Evolutionary conservation across 2,329 filamentous ascomycete species (phyloP).

Genomic region (Tolypocladium ovalisporum): DNA sequence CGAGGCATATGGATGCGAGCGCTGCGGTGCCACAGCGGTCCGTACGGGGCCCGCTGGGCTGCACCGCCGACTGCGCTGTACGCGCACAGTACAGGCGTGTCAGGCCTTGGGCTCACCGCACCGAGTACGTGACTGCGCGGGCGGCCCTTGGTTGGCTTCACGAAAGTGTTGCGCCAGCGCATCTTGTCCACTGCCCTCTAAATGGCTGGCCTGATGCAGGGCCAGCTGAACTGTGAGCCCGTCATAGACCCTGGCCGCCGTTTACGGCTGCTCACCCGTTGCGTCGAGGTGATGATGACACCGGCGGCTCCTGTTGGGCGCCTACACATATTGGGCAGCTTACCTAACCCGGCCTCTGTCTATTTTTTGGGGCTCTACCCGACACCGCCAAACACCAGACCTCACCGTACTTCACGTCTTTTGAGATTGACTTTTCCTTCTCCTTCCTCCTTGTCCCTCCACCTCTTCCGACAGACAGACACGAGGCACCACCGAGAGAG

Average conservation of each 20-base stretch:
- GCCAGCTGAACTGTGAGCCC: background rate
- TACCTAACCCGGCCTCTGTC: background rate
- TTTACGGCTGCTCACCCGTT: background rate
- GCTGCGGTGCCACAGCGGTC: background rate
- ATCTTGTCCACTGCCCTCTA: background rate
- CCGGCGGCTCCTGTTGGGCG: conserved; percentile 2
- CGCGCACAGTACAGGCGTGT: too few species aligned
- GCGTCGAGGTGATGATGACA: background rate
- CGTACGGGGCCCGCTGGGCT: background rate
- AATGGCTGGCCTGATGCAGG: background rate
- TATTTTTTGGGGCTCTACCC: background rate
- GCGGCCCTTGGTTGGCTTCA: background rate
- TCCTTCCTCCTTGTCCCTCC: background rate
- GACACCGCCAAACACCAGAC: background rate
- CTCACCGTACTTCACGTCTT: background rate
- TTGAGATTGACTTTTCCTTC: background rate
- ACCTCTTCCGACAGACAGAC: background rate
- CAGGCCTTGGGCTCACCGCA: background rate
- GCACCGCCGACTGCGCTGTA: background rate
- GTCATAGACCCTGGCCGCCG: background rate
- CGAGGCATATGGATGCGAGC: background rate
- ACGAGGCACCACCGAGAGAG: background rate
- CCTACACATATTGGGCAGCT: background rate
- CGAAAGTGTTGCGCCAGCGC: background rate
- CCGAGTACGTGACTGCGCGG: background rate